Conservation (phyloP, 768 basidiomycete genomes). For the Hericium coralloides region DNA sequence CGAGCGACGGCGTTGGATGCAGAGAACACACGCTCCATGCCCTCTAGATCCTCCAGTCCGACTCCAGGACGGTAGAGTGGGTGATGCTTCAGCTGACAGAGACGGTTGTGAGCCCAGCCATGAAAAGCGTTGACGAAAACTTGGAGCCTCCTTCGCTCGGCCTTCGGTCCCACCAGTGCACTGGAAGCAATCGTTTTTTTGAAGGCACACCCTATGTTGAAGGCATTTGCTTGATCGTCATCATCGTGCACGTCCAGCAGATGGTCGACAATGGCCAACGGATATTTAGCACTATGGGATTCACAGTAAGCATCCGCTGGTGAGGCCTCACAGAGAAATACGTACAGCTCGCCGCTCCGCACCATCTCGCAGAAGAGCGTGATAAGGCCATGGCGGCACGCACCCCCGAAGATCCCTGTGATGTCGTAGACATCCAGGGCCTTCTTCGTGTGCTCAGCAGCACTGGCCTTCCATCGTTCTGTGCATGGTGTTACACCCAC, state of each 20-base stretch:
- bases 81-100: not conserved
- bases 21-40: not conserved
- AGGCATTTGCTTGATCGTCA: not conserved
- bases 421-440: not conserved
- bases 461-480: not conserved
- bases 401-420: not conserved
- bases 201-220: constrained; percentile 1
- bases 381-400: not conserved
- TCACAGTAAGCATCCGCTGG: too few species aligned
- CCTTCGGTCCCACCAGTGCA: not conserved
- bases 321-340: too few species aligned
- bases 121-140: constrained; percentile 1
- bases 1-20: not conserved
- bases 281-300: not conserved
- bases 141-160: not conserved
- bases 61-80: not conserved
- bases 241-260: not conserved
- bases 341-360: not conserved
- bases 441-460: not conserved
- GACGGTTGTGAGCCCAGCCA: not conserved
- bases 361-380: not conserved
- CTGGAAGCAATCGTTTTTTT: not conserved
- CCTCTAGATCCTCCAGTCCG: not conserved
- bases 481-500: not conserved
- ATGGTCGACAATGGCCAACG: not conserved